These are phyloP conservation scores for Myriosclerotinia duriaeana DNA, from an alignment of 2,329 filamentous ascomycete genomes.

Conservation along the genomic window DNA sequence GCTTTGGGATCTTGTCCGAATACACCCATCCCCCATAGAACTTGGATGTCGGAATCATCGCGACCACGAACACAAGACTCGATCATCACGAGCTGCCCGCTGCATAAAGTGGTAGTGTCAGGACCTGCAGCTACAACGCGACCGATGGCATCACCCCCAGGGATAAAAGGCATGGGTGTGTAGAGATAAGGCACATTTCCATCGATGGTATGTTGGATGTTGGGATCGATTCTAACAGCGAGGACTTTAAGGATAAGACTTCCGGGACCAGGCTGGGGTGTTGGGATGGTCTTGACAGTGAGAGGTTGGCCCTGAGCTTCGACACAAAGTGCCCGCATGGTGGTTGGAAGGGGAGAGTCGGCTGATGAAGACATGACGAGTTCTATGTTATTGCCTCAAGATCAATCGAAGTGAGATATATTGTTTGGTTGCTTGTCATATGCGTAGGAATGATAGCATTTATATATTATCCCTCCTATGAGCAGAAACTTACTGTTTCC, in stretches of 20 bases:
- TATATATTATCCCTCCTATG: background rate
- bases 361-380: background rate
- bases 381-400: too few relatives aligned
- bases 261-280: conserved; percentile 40
- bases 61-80: conserved; percentile 42
- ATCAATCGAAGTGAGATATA: background rate
- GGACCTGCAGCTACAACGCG: conserved; percentile 41
- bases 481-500: background rate
- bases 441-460: background rate
- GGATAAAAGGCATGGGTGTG: conserved; percentile 33
- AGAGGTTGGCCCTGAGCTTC: conserved; percentile 26
- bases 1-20: conserved; percentile 33
- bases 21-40: conserved; percentile 37
- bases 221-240: conserved; percentile 42
- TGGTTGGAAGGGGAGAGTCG: background rate
- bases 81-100: conserved; percentile 42
- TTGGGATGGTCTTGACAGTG: conserved; percentile 39
- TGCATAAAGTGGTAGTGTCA: conserved; percentile 39
- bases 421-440: background rate
- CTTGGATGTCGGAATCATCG: conserved; percentile 39
- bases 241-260: conserved; percentile 45
- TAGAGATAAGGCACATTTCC: conserved; percentile 40
- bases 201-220: conserved; percentile 44
- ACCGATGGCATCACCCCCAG: conserved; percentile 40
- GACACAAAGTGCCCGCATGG: background rate